phyloP scores from a whole-genome alignment of 495 filamentous ascomycete species.

The Filosporella fistucella region DNA sequence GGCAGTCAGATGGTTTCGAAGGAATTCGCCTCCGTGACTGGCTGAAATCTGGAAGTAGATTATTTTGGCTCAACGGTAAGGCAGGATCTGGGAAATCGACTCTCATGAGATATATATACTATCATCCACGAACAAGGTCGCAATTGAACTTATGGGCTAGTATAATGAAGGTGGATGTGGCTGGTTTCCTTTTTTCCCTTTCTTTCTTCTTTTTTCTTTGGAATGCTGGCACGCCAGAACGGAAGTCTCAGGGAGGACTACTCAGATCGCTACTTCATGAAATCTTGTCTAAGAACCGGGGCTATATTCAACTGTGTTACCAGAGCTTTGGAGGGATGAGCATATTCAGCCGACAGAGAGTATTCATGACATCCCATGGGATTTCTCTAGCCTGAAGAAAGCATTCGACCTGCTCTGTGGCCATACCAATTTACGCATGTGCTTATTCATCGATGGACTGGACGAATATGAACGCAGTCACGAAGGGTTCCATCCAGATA shows the following conservation, averaged over 20 bases:
- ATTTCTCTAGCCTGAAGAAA: neutral
- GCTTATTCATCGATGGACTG: constrained; percentile 31
- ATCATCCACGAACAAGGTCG: constrained; percentile 13
- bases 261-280: constrained; percentile 25
- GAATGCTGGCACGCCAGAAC: constrained; percentile 24
- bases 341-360: neutral
- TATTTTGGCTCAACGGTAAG: constrained; percentile 35
- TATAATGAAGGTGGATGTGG: neutral
- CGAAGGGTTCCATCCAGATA: neutral
- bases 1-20: neutral
- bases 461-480: constrained; percentile 30
- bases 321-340: neutral
- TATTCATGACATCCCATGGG: neutral
- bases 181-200: too few relatives aligned
- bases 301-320: neutral
- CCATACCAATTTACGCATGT: neutral
- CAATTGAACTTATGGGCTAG: constrained; percentile 22
- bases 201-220: constrained; percentile 31
- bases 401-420: neutral
- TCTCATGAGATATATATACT: constrained; percentile 32
- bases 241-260: constrained; percentile 27
- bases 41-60: constrained; percentile 9
- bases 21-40: constrained; percentile 14
- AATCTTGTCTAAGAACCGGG: constrained; percentile 5
- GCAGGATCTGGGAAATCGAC: constrained; percentile 36